Evolutionary conservation across 2,329 filamentous ascomycete genomes (phyloP), one percentile per base, ranked within the genome.

Genomic region (Colletotrichum falcatum): DNA sequence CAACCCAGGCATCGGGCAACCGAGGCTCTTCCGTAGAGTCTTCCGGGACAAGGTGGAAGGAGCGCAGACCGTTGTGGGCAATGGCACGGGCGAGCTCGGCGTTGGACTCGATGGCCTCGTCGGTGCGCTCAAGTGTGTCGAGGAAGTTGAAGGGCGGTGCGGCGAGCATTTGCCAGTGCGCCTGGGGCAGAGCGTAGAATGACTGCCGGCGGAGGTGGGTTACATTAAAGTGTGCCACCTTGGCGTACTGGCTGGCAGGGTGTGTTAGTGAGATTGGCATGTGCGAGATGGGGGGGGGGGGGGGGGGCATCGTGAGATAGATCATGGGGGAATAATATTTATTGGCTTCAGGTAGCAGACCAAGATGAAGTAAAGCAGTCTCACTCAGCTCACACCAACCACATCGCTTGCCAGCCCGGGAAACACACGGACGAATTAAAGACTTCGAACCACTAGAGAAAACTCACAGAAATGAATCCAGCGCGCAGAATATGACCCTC

Each of bases 201-300:
- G 94, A 92, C 80, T 96, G 94, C 35, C 97, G 91, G 28, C 96
- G 91, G 23, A 95, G 87, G 80, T 98, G 95, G 5, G 95, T 98
- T 73, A 93, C 91, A 80, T 97, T 97, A 83, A 92, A 92, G 79
- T 98, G 95, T 6, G 95, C 92, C 30, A 90, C 89, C 76, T 91
- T 92, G 73, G 93, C 91, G 79, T 98, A 98, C 81, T 95, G 93
- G 65, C 94, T 97, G 75, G 63, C 35, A 48, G 16, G n/a, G 18
- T 42, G 20, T 35, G 26, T 49, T 37, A 65, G 33, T 59, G 46
- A 28, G 20, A 20, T 46, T n/a, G 26, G 3, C 30, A 42, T 37
- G 39, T 30, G 7, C 5, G 55, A 59, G 30, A 39, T 48, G 39
- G 42, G 51, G 30, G 35, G 3, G 37, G 14, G 6, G 18, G 30